These are phyloP conservation scores for Thelonectria discophora DNA, from an alignment of 2,329 filamentous ascomycete genomes.

Conservation along the genomic window DNA sequence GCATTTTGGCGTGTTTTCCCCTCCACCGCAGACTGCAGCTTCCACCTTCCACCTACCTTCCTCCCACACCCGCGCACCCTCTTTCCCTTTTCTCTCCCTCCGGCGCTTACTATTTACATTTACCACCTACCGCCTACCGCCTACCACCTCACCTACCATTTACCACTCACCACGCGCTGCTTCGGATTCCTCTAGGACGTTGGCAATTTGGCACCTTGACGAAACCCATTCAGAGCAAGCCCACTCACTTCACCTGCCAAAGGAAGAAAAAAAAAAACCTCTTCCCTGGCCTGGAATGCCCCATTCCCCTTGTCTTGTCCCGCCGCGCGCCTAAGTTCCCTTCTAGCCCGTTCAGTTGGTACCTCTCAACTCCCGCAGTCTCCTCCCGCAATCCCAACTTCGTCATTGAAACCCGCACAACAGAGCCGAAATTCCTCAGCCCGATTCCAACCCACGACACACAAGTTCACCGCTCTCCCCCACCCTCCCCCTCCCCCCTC, in stretches of 20 bases:
- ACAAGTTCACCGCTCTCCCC: slow-evolving; percentile 25
- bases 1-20: background rate
- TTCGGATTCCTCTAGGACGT: background rate
- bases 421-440: background rate
- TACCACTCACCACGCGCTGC: background rate
- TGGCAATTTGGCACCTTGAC: background rate
- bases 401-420: slow-evolving; percentile 14
- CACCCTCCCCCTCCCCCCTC: slow-evolving; percentile 25
- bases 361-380: background rate
- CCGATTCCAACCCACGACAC: slow-evolving; percentile 3
- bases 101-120: background rate
- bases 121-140: background rate
- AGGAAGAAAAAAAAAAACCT: slow-evolving; percentile 8
- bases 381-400: slow-evolving; percentile 8
- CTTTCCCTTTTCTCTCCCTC: no score
- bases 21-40: background rate
- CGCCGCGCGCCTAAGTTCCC: slow-evolving; percentile 7
- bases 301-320: slow-evolving; percentile 17
- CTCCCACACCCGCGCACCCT: no score
- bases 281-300: background rate
- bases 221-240: background rate
- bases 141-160: no score
- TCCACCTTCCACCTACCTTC: no score
- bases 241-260: background rate
- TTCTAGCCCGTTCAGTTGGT: slow-evolving; percentile 9